phyloP scores from a whole-genome alignment of 306 rosid genomes.

The Mucuna pruriens region DNA sequence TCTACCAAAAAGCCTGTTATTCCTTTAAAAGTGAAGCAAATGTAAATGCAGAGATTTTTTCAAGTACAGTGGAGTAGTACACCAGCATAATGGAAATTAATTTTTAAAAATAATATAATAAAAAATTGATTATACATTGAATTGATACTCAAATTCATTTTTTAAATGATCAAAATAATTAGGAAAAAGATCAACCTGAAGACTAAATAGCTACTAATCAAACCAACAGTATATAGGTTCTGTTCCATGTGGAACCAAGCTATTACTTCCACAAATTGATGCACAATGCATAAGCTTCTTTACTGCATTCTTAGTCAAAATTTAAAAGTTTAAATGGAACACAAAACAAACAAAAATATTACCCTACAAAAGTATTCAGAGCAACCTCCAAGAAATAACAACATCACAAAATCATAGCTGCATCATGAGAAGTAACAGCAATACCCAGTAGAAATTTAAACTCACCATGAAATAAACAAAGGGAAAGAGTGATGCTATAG shows the following conservation, averaged over 20 bases:
- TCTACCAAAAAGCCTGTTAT: neutral
- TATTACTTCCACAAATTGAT: neutral
- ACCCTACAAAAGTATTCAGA: neutral
- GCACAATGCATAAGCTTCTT: neutral
- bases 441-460: neutral
- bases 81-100: neutral
- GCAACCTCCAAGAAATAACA: neutral
- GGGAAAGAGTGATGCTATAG: slow-evolving; percentile 44
- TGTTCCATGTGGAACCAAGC: neutral
- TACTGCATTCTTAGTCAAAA: neutral
- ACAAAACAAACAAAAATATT: neutral
- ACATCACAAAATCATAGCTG: neutral
- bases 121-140: neutral
- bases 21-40: neutral
- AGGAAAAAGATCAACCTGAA: neutral
- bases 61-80: too few species aligned
- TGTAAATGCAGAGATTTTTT: neutral
- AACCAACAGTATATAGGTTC: neutral
- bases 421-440: neutral
- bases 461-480: slow-evolving; percentile 54
- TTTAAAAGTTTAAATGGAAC: neutral
- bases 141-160: neutral
- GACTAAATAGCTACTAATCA: neutral
- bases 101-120: neutral
- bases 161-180: neutral